Conservation (phyloP, 169 alveolate species). For the Amoebophrya sp. region DNA sequence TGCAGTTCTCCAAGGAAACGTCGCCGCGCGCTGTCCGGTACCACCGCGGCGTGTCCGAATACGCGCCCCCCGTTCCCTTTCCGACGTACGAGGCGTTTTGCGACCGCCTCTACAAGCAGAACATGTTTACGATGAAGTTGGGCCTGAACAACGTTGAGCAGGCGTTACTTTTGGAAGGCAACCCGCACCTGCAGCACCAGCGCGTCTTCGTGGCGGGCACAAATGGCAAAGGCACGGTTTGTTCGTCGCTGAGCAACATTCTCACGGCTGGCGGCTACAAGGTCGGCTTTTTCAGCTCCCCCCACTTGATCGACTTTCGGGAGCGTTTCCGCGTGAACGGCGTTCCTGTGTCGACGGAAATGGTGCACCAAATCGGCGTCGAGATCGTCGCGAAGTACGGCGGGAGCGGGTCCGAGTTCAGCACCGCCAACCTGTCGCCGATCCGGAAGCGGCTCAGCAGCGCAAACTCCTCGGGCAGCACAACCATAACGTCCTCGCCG, state of each 20-base stretch:
- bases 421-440: background rate
- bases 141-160: background rate
- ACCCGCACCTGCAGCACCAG: background rate
- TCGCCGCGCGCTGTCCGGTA: too few species aligned
- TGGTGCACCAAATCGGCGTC: background rate
- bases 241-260: background rate
- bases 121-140: background rate
- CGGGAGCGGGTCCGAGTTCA: background rate
- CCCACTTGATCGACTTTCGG: background rate
- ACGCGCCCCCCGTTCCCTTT: too few species aligned
- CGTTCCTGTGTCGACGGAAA: background rate
- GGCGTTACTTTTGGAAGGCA: background rate
- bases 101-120: background rate
- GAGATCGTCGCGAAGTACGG: background rate
- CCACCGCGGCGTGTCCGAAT: too few species aligned
- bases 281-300: constrained; percentile 11
- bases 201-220: background rate
- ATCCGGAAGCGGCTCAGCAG: too few species aligned
- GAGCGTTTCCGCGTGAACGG: background rate
- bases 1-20: too few species aligned
- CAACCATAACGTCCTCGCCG: too few species aligned
- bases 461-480: too few species aligned
- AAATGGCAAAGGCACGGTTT: background rate
- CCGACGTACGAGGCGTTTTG: background rate
- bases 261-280: background rate